These are phyloP conservation scores for Paecilomyces formosus DNA, from an alignment of 2,329 filamentous ascomycete genomes.

Conservation along the genomic window DNA sequence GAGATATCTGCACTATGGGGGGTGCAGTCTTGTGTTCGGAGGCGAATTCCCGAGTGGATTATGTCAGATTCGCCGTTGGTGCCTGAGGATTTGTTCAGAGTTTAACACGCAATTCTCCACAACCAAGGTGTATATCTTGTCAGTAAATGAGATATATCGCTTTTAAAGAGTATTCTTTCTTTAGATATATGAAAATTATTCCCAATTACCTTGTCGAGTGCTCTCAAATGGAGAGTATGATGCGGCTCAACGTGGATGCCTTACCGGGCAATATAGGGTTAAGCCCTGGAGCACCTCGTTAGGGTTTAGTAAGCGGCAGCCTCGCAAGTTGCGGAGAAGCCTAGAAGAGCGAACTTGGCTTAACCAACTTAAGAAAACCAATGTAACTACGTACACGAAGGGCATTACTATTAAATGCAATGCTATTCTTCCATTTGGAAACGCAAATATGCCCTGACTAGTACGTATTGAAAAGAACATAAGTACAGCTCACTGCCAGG, in stretches of 20 bases:
- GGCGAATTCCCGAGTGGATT: not conserved
- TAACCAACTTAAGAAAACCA: not conserved
- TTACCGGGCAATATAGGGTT: slow-evolving; percentile 12
- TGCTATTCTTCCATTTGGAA: not conserved
- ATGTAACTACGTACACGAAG: not conserved
- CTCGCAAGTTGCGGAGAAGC: not conserved
- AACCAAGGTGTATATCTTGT: not conserved
- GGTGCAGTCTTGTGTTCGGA: not conserved
- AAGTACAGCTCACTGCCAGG: too few relatives aligned
- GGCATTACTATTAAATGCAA: too few relatives aligned
- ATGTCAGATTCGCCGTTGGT: not conserved
- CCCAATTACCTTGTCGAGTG: not conserved
- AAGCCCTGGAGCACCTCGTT: slow-evolving; percentile 7
- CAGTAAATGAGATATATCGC: not conserved
- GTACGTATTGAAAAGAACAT: too few relatives aligned
- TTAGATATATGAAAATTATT: not conserved
- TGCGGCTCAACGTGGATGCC: slow-evolving; percentile 1
- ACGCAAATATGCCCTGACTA: not conserved
- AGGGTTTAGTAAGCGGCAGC: slow-evolving; percentile 1
- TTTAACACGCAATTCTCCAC: not conserved
- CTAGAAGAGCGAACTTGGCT: not conserved
- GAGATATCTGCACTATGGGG: not conserved
- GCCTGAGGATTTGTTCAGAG: slow-evolving; percentile 8
- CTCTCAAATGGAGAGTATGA: not conserved
- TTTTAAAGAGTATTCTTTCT: not conserved